Evolutionary conservation across 192 early-diverging fungal species (phyloP).

Genomic region (Chytriomyces hyalinus): DNA sequence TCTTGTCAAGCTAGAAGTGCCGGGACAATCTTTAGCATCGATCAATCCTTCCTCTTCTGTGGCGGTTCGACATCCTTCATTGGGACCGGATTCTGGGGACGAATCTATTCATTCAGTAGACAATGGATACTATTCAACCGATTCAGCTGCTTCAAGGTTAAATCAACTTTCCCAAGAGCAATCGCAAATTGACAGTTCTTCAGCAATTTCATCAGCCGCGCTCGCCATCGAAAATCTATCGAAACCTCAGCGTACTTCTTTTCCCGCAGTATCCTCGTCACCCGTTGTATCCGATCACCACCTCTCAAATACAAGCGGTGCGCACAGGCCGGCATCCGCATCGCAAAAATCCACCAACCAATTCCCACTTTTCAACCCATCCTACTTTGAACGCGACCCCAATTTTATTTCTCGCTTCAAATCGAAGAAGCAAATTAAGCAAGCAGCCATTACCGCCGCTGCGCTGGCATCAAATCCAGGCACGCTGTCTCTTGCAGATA

Average conservation of each 20-base stretch:
- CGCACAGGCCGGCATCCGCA: too few species aligned
- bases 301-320: not conserved
- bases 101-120: too few species aligned
- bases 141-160: not conserved
- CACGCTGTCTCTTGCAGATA: not conserved
- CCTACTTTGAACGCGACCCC: slow-evolving; percentile 1
- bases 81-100: too few species aligned
- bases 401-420: not conserved
- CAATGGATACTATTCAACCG: not conserved
- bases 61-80: not conserved
- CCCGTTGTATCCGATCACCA: not conserved
- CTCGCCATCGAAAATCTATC: not conserved
- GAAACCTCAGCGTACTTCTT: not conserved
- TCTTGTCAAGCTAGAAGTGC: too few species aligned
- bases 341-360: too few species aligned
- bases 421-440: not conserved
- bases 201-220: not conserved
- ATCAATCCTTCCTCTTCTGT: not conserved
- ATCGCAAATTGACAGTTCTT: not conserved
- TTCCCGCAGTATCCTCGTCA: not conserved
- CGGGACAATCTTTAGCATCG: not conserved
- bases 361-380: not conserved
- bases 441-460: not conserved
- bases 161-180: not conserved
- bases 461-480: not conserved